Evolutionary conservation across 1,139 yeast species (phyloP), one percentile per base, ranked within the genome.

Genomic region (Debaryomyces fabryi): DNA sequence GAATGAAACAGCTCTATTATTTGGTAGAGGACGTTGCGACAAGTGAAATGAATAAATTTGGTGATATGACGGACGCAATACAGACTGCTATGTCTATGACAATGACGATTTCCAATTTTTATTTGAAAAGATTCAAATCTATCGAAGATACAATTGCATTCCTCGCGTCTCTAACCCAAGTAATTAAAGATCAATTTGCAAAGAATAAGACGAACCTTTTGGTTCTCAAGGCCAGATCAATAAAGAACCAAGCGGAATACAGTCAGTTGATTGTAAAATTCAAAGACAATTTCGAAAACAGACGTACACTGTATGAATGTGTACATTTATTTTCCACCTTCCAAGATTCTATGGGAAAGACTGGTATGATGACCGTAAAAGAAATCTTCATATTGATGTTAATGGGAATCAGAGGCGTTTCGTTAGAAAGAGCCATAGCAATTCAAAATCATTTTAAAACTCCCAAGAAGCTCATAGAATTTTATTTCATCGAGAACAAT

Each of bases 341-440:
- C 62, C 88, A 85, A 55, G 81, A 81, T 6, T 78, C 86, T 43
- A 69, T 93, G 67, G 82, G 86, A 2, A 95, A 95, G 60, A 76
- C 88, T 2, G 82, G 82, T 18, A 73, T 85, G 74, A 74, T 81
- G 60, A 87, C 96, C 0, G 82, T 91, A 0, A 83, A 82, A 41
- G 97, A 93, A 55, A 70, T 90, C 57, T 93, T 83, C 57, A 71
- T 91, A 2, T 73, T 81, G 41, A 84, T 90, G 86, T 74, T 95
- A 23, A 82, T 91, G 87, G 78, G 92, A 1, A 78, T 87, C 2
- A 78, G 81, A 50, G 99, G 99, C 0, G 75, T 93, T 0, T 83
- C 96, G 0, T 69, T 90, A 39, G 97, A 92, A 53, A 89, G 88
- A 62, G 99, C 99, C 0, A 63, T 83, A 9, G 82, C 83, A 3